phyloP scores from a whole-genome alignment of 495 filamentous ascomycete genomes.

The Aspergillus sparsus region DNA sequence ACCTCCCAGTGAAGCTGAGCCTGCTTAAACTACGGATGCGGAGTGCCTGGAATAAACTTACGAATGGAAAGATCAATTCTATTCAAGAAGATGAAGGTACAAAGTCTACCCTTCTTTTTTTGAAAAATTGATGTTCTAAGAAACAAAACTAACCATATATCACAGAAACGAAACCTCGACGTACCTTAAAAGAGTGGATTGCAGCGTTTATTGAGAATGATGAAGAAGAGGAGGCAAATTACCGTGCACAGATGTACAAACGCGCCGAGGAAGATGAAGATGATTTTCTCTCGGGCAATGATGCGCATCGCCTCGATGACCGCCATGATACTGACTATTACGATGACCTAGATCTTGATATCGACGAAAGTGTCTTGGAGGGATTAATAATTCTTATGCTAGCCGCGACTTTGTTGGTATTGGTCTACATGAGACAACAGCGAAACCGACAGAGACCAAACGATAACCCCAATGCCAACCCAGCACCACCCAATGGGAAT shows the following conservation, averaged over 20 bases:
- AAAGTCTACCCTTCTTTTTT: constrained; percentile 25
- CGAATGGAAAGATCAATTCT: constrained; percentile 81
- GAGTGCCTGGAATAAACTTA: constrained; percentile 92
- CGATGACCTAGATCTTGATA: constrained; percentile 59
- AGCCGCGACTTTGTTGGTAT: constrained; percentile 68
- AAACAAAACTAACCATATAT: not conserved
- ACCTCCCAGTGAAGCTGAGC: constrained; percentile 88
- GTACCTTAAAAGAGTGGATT: constrained; percentile 82
- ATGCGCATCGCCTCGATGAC: constrained; percentile 48
- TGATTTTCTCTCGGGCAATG: constrained; percentile 51
- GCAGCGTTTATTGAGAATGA: constrained; percentile 79
- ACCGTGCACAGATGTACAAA: constrained; percentile 56
- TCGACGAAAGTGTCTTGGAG: constrained; percentile 79
- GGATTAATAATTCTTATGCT: constrained; percentile 80
- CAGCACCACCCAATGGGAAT: constrained; percentile 41
- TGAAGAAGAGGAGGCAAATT: constrained; percentile 44
- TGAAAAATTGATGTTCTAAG: not conserved
- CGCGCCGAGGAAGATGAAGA: constrained; percentile 60
- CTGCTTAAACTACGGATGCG: constrained; percentile 81
- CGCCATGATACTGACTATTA: constrained; percentile 64
- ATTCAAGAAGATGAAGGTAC: constrained; percentile 87
- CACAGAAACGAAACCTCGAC: constrained; percentile 64
- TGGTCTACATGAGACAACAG: constrained; percentile 84
- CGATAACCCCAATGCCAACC: constrained; percentile 36
- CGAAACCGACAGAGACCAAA: constrained; percentile 60